A percentile compares a stretch with the other conserved stretches of the same genome.
These are phyloP conservation scores for Rhynchosporium agropyri DNA, from an alignment of 2,329 filamentous ascomycete species.

Conservation along the genomic window DNA sequence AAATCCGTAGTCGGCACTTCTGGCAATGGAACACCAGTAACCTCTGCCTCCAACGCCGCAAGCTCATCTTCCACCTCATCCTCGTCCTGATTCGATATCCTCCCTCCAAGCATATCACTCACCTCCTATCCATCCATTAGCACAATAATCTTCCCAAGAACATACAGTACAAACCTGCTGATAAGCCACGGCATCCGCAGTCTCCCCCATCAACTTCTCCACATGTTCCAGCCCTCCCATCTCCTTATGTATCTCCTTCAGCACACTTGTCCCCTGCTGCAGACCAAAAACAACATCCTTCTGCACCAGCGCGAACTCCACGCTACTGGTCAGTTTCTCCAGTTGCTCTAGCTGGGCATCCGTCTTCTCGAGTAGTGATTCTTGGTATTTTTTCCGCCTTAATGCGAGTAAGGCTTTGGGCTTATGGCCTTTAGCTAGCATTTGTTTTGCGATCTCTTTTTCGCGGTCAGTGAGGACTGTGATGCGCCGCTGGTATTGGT, in stretches of 20 bases:
- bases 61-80: slow-evolving; percentile 98
- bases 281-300: slow-evolving; percentile 94
- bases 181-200: slow-evolving; percentile 86
- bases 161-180: slow-evolving; percentile 66
- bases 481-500: slow-evolving; percentile 93
- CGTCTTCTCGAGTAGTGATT: slow-evolving; percentile 83
- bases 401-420: slow-evolving; percentile 82
- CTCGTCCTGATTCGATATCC: slow-evolving; percentile 92
- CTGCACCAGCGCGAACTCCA: slow-evolving; percentile 95
- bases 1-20: slow-evolving; percentile 38
- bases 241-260: slow-evolving; percentile 89
- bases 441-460: slow-evolving; percentile 81
- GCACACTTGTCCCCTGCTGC: slow-evolving; percentile 85
- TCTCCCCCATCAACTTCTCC: slow-evolving; percentile 93
- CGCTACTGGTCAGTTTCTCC: slow-evolving; percentile 82
- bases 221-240: slow-evolving; percentile 95
- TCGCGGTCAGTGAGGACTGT: slow-evolving; percentile 83
- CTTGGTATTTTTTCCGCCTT: slow-evolving; percentile 95
- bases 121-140: slow-evolving; percentile 66
- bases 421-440: slow-evolving; percentile 80
- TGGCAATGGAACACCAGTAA: slow-evolving; percentile 45
- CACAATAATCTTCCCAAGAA: neutral
- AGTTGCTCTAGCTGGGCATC: slow-evolving; percentile 93
- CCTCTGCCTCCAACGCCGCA: slow-evolving; percentile 73
- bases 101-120: slow-evolving; percentile 84